Base-by-base conservation (phyloP, 306 rosid species). In the Cicer yamashitae region DNA sequence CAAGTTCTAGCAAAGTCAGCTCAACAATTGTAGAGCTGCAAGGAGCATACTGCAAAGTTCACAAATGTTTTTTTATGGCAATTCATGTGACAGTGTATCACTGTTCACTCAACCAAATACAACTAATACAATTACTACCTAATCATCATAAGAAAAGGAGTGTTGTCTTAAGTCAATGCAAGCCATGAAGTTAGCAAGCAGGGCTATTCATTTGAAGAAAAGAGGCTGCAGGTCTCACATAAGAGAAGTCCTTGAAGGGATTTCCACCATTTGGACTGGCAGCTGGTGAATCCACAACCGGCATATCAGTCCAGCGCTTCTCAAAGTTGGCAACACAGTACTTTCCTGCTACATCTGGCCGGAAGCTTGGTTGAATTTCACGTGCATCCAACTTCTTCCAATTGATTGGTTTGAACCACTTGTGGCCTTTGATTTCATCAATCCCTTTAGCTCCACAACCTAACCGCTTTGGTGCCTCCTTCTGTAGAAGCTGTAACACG, bases 301-400 rank as follows among this genome's bases (percentile, higher is more conserved):
- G 87, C 98, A 94, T 94, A 38, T 94, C 97, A 1, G 98, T 94
- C 98, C 97, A 94, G 74, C 88, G 83, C 84, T 88, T 91, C 58
- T 91, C 98, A 70, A 94, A 94, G 91, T 94, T 94, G 74, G 98
- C 97, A 52, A 94, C 86, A 70, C 98, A 94, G 46, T 87, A 82
- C 85, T 34, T 87, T 40, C 98, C 98, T 0, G 96, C 90, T 43
- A 94, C 96, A 2, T 90, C 91, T 8, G 98, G 98, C 25, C 94
- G 82, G 68, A 94, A 91, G 87, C 97, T 91, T 9, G 98, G 98
- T 53, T 88, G 89, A 74, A 94, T 86, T 84, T 87, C 89, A 11
- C 98, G 83, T 13, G 75, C 79, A 48, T 91, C 96, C 86, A 94
- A 66, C 81, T 88, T 94, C 74, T 76, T 88, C 98, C 98, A 94